Conservation (phyloP, 495 filamentous ascomycete species). For the Hyaloscypha variabilis region DNA sequence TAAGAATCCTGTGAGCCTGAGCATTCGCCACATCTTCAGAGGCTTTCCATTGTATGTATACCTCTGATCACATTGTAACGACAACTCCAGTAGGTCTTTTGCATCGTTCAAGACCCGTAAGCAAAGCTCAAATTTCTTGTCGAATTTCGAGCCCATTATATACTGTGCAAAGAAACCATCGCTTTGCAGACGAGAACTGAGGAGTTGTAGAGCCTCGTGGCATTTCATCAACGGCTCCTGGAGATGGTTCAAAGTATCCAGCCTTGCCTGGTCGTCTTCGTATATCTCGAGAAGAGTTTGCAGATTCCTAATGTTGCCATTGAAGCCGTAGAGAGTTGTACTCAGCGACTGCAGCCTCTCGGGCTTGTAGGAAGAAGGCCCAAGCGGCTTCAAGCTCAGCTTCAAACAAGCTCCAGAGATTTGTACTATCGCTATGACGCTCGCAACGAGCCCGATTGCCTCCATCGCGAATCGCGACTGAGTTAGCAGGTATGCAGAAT, state of each 20-base stretch:
- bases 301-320: constrained; percentile 14
- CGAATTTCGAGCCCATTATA: constrained; percentile 17
- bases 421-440: constrained; percentile 20
- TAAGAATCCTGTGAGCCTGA: constrained; percentile 15
- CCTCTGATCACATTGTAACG: constrained; percentile 20
- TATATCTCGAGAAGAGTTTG: constrained; percentile 21
- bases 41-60: too few species aligned
- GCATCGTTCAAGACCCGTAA: constrained; percentile 20
- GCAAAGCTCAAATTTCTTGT: constrained; percentile 15
- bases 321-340: constrained; percentile 20
- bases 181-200: constrained; percentile 10
- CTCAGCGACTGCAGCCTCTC: constrained; percentile 11
- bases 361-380: constrained; percentile 17
- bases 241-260: constrained; percentile 17
- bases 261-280: constrained; percentile 21
- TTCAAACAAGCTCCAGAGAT: constrained; percentile 19
- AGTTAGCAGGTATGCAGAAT: too few species aligned
- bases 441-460: constrained; percentile 15
- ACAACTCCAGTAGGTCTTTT: constrained; percentile 18
- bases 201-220: constrained; percentile 14
- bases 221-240: constrained; percentile 13
- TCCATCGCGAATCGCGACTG: constrained; percentile 18
- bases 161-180: constrained; percentile 17
- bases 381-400: constrained; percentile 9
- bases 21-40: too few species aligned